These are phyloP conservation scores for Starmera amethionina DNA, from an alignment of 805 yeast genomes.

Conservation along the genomic window DNA sequence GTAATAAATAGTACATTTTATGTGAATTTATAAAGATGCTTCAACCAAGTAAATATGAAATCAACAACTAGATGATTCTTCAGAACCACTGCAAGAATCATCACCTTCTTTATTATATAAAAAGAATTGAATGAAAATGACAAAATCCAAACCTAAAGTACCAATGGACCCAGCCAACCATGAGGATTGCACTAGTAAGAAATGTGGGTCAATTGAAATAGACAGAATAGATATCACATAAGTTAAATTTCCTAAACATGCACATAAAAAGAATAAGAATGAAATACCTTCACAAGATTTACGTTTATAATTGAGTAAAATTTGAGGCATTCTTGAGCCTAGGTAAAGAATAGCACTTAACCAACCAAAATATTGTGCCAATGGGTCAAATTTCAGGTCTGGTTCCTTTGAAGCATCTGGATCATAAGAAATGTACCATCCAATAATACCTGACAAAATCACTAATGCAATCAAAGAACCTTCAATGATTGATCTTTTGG, in stretches of 20 bases:
- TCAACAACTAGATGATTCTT: too few relatives aligned
- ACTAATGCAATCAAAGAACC: constrained; percentile 53
- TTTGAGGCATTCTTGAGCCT: constrained; percentile 91
- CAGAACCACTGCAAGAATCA: neutral
- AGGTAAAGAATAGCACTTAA: constrained; percentile 63
- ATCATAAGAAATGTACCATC: constrained; percentile 70
- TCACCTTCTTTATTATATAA: constrained; percentile 34
- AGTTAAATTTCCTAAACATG: constrained; percentile 88
- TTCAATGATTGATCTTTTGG: constrained; percentile 17
- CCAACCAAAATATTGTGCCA: constrained; percentile 85
- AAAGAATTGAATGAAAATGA: constrained; percentile 82
- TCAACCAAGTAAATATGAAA: too few relatives aligned
- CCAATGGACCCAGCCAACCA: constrained; percentile 94
- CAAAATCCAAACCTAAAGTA: constrained; percentile 72
- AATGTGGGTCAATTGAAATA: constrained; percentile 59
- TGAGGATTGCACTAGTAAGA: constrained; percentile 71
- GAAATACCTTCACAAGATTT: constrained; percentile 95
- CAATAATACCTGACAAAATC: constrained; percentile 69
- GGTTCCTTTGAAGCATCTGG: constrained; percentile 24
- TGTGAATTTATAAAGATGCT: neutral
- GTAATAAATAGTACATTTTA: constrained; percentile 3
- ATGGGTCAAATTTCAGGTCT: constrained; percentile 53
- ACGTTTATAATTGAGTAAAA: constrained; percentile 71
- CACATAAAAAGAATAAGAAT: constrained; percentile 86
- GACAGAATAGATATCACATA: constrained; percentile 80